Evolutionary conservation across 495 filamentous ascomycete genomes (phyloP), one percentile per base, ranked within the genome.

Genomic region (Podospora sp.): DNA sequence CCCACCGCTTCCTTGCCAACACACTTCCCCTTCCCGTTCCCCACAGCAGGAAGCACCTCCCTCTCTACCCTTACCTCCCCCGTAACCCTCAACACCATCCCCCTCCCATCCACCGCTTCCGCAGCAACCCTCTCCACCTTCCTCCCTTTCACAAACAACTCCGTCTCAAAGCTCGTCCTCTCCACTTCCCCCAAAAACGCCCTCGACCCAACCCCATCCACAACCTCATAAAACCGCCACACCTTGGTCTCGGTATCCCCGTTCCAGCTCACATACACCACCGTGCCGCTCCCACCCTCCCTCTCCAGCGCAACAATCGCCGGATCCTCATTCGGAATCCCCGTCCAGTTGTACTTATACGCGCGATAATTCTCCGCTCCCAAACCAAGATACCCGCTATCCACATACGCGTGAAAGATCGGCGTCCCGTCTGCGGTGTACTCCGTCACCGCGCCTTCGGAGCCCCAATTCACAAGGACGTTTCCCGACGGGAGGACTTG

Each of bases 391-490:
- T 68, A 66, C 0, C 71, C 75, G n/a, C 73, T 76, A 65, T 78
- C 75, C 62, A 78, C 69, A 21, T 73, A 75, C 8, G 76, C 67
- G 27, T 78, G 76, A 66, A 86, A 80, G 0, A 88, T 70, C 1
- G 84, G 71, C 25, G 83, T 82, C 4, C 88, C 88, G n/a, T 84
- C 75, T 5, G 78, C 75, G 14, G 80, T 79, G 66, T 87, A 86
- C 69, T 90, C 87, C 0, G 85, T 88, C 33, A 88, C 76, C 51
- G 82, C 85, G 0, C 84, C 77, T 53, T 84, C 81, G 64, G 84
- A 86, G 1, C 88, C 87, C 86, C 86, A 89, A 68, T 86, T 86
- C 18, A 88, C 83, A 25, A 89, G 81, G 6, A 82, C 74, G 63
- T 88, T 86, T 21, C 81, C 79, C 66, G 84, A 83, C 0, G 84